phyloP scores from a whole-genome alignment of 306 rosid species.

The Begonia masoniana region DNA sequence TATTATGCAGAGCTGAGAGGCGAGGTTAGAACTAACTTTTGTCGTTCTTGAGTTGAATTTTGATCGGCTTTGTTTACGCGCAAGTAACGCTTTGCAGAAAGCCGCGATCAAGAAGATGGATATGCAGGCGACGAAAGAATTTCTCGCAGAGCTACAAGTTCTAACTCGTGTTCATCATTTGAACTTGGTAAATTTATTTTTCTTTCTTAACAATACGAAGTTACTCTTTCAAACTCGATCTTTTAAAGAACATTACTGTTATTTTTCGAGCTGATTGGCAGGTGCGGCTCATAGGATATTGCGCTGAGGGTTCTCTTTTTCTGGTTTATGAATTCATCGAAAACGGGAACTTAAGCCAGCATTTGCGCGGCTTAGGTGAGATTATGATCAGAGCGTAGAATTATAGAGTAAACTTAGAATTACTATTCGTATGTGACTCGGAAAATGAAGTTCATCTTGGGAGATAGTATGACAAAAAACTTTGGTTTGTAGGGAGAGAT shows the following conservation, averaged over 20 bases:
- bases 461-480: too few species aligned
- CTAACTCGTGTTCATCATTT: conserved; percentile 87
- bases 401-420: too few species aligned
- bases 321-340: conserved; percentile 86
- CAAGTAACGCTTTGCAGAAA: conserved; percentile 31
- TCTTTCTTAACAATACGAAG: conserved; percentile 5
- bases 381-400: too few species aligned
- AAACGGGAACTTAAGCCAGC: conserved; percentile 82
- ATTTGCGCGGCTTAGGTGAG: conserved; percentile 79
- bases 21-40: conserved; percentile 35
- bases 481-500: conserved; percentile 42
- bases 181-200: conserved; percentile 46
- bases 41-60: neutral
- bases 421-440: too few species aligned
- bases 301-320: conserved; percentile 80
- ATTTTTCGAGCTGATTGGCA: conserved; percentile 2
- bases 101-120: conserved; percentile 92
- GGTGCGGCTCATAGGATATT: conserved; percentile 97
- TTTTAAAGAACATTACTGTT: neutral
- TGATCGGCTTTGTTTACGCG: neutral
- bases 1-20: conserved; percentile 84
- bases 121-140: conserved; percentile 76
- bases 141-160: conserved; percentile 74
- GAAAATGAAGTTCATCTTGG: too few species aligned
- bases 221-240: neutral